Evolutionary conservation across 2,329 filamentous ascomycete genomes (phyloP), one percentile per base, ranked within the genome.

Genomic region (Colletotrichum sp.): DNA sequence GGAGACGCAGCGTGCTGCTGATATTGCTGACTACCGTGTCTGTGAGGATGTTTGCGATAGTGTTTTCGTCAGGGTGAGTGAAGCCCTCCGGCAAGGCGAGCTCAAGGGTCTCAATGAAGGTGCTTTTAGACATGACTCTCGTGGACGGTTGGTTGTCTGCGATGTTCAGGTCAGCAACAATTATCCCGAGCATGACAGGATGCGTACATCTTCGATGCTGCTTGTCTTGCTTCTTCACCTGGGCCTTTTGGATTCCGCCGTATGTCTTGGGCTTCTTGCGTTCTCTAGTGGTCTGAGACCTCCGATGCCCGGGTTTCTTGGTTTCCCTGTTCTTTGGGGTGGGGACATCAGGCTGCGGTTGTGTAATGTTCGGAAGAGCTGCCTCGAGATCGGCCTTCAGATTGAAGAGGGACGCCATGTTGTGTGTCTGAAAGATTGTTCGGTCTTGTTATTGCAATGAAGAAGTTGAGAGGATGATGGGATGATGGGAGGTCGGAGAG

Each of bases 341-440:
- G 10, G n/a, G 10, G 12, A 12, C n/a, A 21, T 52, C n/a, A 21
- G 2, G n/a, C 1, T 52, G 43, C 0, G 43, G 43, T 21, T 13
- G n/a, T 24, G 43, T 2, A 21, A 52, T 13, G 0, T 52, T 1
- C n/a, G 43, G 43, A 52, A 52, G 43, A 13, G 43, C 43, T 2
- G 43, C 10, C 43, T 52, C n/a, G 3, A 52, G 43, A 52, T 52
- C 43, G n/a, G 43, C 43, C 18, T 48, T 48, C 43, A 52, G n/a
- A 52, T 52, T 52, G 3, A 52, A 52, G n/a, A 52, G 43, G 2
- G 43, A 52, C 43, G 43, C 2, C 43, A 52, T 52, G n/a, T 3
- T 21, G 12, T 52, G 3, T 48, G n/a, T 7, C 10, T 52, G 43
- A 52, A 52, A 52, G 0, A 0, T 4, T 3, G 0, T 24, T 13